Evolutionary conservation across 106 monocot genomes (phyloP).

Genomic region (Allium fistulosum): DNA sequence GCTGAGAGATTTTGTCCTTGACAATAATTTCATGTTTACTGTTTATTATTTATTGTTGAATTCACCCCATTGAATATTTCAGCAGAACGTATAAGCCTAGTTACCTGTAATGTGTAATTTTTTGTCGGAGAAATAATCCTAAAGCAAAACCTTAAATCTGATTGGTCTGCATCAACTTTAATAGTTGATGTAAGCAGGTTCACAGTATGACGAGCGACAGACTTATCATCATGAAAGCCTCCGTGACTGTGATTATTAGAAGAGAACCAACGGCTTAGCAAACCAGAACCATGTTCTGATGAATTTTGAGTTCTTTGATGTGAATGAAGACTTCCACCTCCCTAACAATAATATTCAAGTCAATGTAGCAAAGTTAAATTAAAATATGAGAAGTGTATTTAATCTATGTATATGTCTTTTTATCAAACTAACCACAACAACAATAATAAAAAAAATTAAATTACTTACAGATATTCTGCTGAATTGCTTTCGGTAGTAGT

Average conservation of each 20-base stretch:
- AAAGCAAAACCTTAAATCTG: constrained; percentile 96
- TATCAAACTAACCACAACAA: neutral
- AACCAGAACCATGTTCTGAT: constrained; percentile 67
- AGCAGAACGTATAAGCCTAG: too few species aligned
- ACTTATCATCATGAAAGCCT: constrained; percentile 93
- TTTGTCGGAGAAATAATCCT: constrained; percentile 97
- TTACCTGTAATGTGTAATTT: constrained; percentile 91
- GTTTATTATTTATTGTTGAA: too few species aligned
- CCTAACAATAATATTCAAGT: constrained; percentile 21
- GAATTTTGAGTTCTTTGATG: constrained; percentile 57
- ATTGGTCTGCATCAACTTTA: constrained; percentile 96
- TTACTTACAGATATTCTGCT: constrained; percentile 76
- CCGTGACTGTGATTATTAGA: constrained; percentile 70
- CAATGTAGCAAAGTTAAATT: neutral
- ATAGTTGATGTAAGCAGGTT: constrained; percentile 94
- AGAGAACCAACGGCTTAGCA: constrained; percentile 88
- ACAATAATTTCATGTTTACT: too few species aligned
- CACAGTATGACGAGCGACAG: constrained; percentile 89
- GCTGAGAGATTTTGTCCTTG: too few species aligned
- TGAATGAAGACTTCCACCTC: constrained; percentile 38
- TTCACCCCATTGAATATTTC: too few species aligned
- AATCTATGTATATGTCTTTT: too few species aligned
- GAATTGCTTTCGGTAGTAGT: constrained; percentile 85
- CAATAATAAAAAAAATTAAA: constrained; percentile 8
- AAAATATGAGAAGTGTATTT: neutral